Conservation (phyloP, 805 yeast species). For the Tetrapisispora nanseiensis region DNA sequence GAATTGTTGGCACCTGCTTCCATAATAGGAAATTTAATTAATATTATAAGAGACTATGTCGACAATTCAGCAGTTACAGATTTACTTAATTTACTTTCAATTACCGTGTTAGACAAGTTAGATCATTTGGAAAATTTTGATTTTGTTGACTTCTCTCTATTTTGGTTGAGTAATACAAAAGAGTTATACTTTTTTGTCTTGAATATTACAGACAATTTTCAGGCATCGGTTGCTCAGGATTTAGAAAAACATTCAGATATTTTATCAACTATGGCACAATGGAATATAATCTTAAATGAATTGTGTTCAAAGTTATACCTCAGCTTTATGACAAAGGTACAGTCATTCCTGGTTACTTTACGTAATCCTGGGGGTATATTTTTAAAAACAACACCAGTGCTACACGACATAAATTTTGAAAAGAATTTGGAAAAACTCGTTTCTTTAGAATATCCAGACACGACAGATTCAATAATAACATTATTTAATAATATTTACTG, state of each 20-base stretch:
- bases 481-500: slow-evolving; percentile 1
- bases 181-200: background rate
- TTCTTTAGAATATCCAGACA: background rate
- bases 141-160: background rate
- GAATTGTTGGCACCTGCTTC: background rate
- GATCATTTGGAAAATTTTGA: too few relatives aligned
- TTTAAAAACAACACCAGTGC: background rate
- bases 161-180: background rate
- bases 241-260: background rate
- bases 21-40: background rate
- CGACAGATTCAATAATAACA: background rate
- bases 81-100: background rate
- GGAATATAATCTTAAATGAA: background rate
- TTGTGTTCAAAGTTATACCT: background rate
- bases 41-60: background rate
- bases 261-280: background rate
- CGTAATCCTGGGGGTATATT: background rate
- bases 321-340: background rate
- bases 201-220: background rate
- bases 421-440: background rate
- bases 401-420: background rate
- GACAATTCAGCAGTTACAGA: background rate
- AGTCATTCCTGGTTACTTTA: background rate
- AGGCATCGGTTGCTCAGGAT: too few relatives aligned
- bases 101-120: background rate